These are phyloP conservation scores for Suhomyces canberraensis DNA, from an alignment of 805 yeast species.

Conservation along the genomic window DNA sequence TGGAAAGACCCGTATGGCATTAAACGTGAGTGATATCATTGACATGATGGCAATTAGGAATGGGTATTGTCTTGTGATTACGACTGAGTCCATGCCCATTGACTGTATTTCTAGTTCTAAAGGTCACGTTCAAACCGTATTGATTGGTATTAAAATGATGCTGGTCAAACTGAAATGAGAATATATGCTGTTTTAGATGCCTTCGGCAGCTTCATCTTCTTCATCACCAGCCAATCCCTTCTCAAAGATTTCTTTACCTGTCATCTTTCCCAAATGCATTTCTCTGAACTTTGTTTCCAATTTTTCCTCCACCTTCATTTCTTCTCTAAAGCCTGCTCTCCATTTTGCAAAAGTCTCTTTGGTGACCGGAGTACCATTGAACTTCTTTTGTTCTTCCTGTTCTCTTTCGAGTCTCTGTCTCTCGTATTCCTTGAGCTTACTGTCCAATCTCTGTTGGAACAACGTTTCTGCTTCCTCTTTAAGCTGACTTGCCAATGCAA, in stretches of 20 bases:
- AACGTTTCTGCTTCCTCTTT: slow-evolving; percentile 78
- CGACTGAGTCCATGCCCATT: no score
- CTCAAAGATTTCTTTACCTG: slow-evolving; percentile 89
- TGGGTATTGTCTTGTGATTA: no score
- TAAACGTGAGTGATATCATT: no score
- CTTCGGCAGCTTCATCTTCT: no score
- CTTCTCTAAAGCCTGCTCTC: slow-evolving; percentile 70
- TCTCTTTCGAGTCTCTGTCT: slow-evolving; percentile 61
- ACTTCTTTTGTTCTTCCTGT: slow-evolving; percentile 82
- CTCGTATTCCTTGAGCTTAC: slow-evolving; percentile 56
- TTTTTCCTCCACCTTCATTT: slow-evolving; percentile 64
- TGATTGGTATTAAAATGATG: no score
- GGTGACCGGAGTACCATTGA: slow-evolving; percentile 88
- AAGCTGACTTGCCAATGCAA: slow-evolving; percentile 69
- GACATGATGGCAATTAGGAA: no score
- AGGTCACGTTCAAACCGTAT: no score
- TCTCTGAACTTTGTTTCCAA: slow-evolving; percentile 47
- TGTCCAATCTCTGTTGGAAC: slow-evolving; percentile 56
- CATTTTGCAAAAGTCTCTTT: slow-evolving; percentile 67
- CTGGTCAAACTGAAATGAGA: no score
- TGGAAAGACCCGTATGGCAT: no score
- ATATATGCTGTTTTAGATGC: no score
- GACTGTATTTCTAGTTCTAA: no score
- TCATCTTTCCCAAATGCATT: slow-evolving; percentile 73
- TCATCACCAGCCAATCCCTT: slow-evolving; percentile 76